phyloP scores from a whole-genome alignment of 164 flowering plant genomes.

The Liquidambar formosana region DNA sequence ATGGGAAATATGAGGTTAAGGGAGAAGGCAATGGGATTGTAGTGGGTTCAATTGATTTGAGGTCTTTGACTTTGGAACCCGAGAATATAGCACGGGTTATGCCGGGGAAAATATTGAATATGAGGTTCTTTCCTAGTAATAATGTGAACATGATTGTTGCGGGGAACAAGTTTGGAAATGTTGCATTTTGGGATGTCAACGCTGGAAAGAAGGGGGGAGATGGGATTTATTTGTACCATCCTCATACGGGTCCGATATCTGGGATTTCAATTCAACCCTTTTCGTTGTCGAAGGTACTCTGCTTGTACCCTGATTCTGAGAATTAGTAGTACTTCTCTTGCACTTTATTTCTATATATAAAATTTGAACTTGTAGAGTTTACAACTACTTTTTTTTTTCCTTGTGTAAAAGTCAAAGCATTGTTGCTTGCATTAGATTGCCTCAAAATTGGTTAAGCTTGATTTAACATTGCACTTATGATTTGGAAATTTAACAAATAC shows the following conservation, averaged over 20 bases:
- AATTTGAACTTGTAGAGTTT: neutral
- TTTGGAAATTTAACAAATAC: too few relatives aligned
- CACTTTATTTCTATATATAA: neutral
- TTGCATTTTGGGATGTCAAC: slow-evolving; percentile 79
- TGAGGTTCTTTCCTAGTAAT: slow-evolving; percentile 57
- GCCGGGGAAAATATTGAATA: slow-evolving; percentile 46
- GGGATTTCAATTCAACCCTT: slow-evolving; percentile 60
- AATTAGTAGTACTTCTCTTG: neutral
- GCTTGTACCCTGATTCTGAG: neutral
- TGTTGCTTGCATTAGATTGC: too few relatives aligned
- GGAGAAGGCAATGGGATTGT: slow-evolving; percentile 5
- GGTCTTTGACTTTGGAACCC: slow-evolving; percentile 41
- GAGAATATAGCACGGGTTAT: slow-evolving; percentile 68
- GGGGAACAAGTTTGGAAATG: slow-evolving; percentile 69
- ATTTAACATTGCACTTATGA: too few relatives aligned
- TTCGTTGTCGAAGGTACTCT: slow-evolving; percentile 61
- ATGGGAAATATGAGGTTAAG: slow-evolving; percentile 4
- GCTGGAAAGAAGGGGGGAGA: slow-evolving; percentile 31
- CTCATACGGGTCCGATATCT: slow-evolving; percentile 68
- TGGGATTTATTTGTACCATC: slow-evolving; percentile 60
- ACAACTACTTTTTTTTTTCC: too few relatives aligned
- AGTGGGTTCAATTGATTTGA: slow-evolving; percentile 33
- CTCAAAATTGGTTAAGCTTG: too few relatives aligned
- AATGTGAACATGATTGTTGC: slow-evolving; percentile 51
- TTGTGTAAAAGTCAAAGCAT: too few relatives aligned